Conservation (phyloP, 2,329 filamentous ascomycete genomes). For the Iodosphaeria phyllophila region DNA sequence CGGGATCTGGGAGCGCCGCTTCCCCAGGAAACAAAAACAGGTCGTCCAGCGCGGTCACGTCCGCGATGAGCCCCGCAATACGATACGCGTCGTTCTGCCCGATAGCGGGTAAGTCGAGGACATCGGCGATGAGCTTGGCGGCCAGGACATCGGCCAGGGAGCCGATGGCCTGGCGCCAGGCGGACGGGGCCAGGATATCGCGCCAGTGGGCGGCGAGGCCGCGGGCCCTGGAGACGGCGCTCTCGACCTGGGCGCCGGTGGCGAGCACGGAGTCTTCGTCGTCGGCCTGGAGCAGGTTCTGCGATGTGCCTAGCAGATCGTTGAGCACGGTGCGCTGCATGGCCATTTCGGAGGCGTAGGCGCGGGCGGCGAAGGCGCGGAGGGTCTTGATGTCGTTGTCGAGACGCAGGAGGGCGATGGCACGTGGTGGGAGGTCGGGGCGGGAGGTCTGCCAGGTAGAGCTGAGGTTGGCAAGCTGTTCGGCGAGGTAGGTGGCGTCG, state of each 20-base stretch:
- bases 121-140: slow-evolving; percentile 38
- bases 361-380: slow-evolving; percentile 39
- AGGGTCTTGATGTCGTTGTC: slow-evolving; percentile 41
- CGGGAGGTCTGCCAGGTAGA: slow-evolving; percentile 33
- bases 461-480: slow-evolving; percentile 30
- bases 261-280: slow-evolving; percentile 22
- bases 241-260: slow-evolving; percentile 26
- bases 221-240: slow-evolving; percentile 32
- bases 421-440: slow-evolving; percentile 28
- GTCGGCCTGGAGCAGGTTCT: slow-evolving; percentile 39
- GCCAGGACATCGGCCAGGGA: slow-evolving; percentile 39
- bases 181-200: slow-evolving; percentile 35
- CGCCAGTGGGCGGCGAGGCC: slow-evolving; percentile 37
- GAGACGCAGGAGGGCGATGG: slow-evolving; percentile 34
- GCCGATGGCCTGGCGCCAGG: slow-evolving; percentile 44
- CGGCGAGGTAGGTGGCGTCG: slow-evolving; percentile 43
- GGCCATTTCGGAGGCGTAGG: slow-evolving; percentile 41
- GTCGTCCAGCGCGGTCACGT: slow-evolving; percentile 38
- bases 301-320: slow-evolving; percentile 39
- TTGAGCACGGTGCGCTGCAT: slow-evolving; percentile 41
- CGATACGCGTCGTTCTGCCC: slow-evolving; percentile 45
- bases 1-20: too few species aligned
- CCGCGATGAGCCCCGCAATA: slow-evolving; percentile 37
- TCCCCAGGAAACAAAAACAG: slow-evolving; percentile 34
- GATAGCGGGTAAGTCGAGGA: slow-evolving; percentile 41